A percentile compares a stretch with the other conserved stretches of the same genome.
Conservation (phyloP, 2,329 filamentous ascomycete genomes). For the Penicillium sp. region DNA sequence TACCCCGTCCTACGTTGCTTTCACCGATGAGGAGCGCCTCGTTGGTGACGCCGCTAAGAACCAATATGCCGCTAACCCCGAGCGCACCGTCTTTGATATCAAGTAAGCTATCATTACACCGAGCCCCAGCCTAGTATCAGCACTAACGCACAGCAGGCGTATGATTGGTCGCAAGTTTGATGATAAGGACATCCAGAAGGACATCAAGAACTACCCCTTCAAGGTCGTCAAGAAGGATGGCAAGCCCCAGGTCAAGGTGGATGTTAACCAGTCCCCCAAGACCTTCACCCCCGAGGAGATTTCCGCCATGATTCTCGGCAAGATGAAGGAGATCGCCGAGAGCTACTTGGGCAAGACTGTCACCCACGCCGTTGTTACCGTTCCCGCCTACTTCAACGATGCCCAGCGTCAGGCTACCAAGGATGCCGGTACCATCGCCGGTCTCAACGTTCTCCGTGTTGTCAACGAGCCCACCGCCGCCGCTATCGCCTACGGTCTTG, state of each 20-base stretch:
- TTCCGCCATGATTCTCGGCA: conserved; percentile 64
- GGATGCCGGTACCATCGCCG: conserved; percentile 88
- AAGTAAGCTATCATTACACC: conserved; percentile 61
- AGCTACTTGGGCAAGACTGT: conserved; percentile 61
- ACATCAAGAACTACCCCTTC: conserved; percentile 99
- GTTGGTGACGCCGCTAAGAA: conserved; percentile 98
- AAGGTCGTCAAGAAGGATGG: conserved; percentile 84
- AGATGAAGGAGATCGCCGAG: conserved; percentile 68
- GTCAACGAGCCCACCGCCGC: conserved; percentile 96
- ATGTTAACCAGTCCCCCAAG: conserved; percentile 58
- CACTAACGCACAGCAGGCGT: conserved; percentile 58
- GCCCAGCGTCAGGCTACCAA: conserved; percentile 96
- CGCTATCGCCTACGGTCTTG: conserved; percentile 89
- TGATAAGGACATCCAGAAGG: conserved; percentile 84
- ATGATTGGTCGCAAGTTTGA: conserved; percentile 80
- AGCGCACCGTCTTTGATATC: conserved; percentile 74
- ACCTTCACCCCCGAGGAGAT: conserved; percentile 66
- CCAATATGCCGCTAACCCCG: conserved; percentile 79
- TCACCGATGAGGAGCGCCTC: conserved; percentile 93
- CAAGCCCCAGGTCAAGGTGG: conserved; percentile 78
- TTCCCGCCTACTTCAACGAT: conserved; percentile 98
- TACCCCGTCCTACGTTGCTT: conserved; percentile 91
- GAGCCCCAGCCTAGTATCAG: background rate
- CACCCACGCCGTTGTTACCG: conserved; percentile 74
- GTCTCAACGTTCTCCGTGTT: conserved; percentile 91